Conservation (phyloP, 1,284 basidiomycete genomes). For the Boletellus deceptivus region DNA sequence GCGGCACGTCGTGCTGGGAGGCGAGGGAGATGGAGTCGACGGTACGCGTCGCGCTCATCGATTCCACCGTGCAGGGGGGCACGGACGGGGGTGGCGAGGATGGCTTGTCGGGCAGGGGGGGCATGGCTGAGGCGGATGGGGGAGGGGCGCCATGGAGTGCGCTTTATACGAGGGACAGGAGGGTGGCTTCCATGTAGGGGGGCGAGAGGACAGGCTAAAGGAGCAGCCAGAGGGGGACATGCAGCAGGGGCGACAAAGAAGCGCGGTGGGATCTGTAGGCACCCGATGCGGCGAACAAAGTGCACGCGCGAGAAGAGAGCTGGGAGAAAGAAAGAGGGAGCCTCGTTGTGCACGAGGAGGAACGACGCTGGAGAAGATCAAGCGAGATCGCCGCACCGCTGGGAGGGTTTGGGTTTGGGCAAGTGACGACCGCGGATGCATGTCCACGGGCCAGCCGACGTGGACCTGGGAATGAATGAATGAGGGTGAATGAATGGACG, state of each 20-base stretch:
- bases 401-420: constrained; percentile 22
- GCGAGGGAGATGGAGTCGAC: constrained; percentile 25
- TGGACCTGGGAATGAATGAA: constrained; percentile 3
- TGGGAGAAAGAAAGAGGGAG: constrained; percentile 11
- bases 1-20: constrained; percentile 20
- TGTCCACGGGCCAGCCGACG: constrained; percentile 21
- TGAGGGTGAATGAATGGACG: not conserved
- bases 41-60: constrained; percentile 16
- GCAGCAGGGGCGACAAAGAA: constrained; percentile 29
- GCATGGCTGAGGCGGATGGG: constrained; percentile 16
- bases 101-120: constrained; percentile 17
- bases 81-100: constrained; percentile 3
- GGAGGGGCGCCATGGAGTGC: constrained; percentile 1
- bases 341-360: constrained; percentile 18
- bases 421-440: constrained; percentile 15
- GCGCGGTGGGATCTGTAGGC: constrained; percentile 16
- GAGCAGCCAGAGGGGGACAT: constrained; percentile 20
- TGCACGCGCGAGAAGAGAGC: constrained; percentile 11
- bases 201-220: constrained; percentile 25
- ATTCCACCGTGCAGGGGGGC: constrained; percentile 22
- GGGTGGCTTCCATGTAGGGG: constrained; percentile 24
- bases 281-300: constrained; percentile 11
- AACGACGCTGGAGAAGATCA: constrained; percentile 25
- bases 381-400: constrained; percentile 29
- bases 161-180: constrained; percentile 27